Base-by-base conservation (phyloP, 2,329 filamentous ascomycete genomes). In the Penicillium sp. region DNA sequence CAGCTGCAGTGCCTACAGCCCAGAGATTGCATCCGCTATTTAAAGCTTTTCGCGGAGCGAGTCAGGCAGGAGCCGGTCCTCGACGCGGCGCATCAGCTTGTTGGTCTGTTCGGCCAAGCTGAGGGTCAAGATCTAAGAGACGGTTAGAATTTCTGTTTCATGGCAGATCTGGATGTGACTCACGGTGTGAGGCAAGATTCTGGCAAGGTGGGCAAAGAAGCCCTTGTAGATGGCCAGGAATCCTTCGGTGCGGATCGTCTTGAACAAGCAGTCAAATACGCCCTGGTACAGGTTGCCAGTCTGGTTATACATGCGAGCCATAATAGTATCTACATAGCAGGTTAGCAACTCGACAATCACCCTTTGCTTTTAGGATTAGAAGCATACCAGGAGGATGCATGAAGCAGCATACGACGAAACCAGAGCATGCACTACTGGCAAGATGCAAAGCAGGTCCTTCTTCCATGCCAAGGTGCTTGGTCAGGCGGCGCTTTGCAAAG, bases 251-350 rank as follows among this genome's bases (percentile, higher is more conserved):
- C 85, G 86, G 53, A 98, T 79, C 0, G 93, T 98, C 75, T 95
- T 91, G 68, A 81, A 82, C 52, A 97, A 73, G 69, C 93, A 98
- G 73, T 98, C 93, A 56, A 95, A 88, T 4, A 95, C 89, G 50
- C 91, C 88, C 60, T 81, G 85, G 78, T 98, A 98, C n/a, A 98
- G 80, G 68, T 96, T 95, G 45, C 93, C 93, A 54, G 91, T 95
- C 71, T 98, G 93, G 76, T 98, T 98, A 78, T 98, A 98, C 78
- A 98, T 86, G 55, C 93, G 87, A 54, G 89, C 93, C 93, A 98
- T 98, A 73, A 98, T 88, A 4, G 93, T 98, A 70, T 98, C 93
- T 81, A 53, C 41, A 48, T 28, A 37, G 13, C 9, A 27, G n/a
- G 31, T 49, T 41, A 56, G 52, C 33, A 12, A 42, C 23, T 37